Evolutionary conservation across 202 grass and related monocot genomes (phyloP).

Genomic region (Hordeum pubiflorum): DNA sequence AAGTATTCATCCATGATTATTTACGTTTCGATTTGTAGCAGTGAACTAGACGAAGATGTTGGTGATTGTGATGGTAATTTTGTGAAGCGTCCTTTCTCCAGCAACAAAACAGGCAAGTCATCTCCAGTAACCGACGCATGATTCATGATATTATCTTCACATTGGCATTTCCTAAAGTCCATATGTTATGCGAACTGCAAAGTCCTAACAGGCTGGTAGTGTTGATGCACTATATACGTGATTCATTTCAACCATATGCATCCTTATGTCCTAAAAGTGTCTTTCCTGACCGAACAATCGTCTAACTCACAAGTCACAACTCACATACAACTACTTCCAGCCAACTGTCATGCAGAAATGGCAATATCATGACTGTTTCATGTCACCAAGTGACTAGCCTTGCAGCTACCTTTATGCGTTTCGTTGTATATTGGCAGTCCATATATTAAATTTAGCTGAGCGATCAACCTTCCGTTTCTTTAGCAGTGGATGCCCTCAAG

Average conservation of each 20-base stretch:
- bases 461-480: not conserved
- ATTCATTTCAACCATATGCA: not conserved
- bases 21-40: constrained; percentile 17
- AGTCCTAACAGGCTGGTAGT: not conserved
- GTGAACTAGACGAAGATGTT: constrained; percentile 36
- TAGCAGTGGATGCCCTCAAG: constrained; percentile 12
- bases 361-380: not conserved
- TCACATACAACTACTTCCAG: not conserved
- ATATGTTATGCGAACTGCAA: not conserved
- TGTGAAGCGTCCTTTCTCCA: constrained; percentile 17
- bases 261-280: not conserved
- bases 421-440: not conserved
- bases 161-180: not conserved
- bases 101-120: constrained; percentile 30
- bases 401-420: not conserved
- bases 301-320: not conserved
- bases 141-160: not conserved
- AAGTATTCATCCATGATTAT: not conserved
- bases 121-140: not conserved
- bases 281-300: not conserved
- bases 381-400: not conserved
- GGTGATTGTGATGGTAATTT: constrained; percentile 30
- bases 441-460: constrained; percentile 3
- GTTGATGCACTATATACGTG: not conserved
- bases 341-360: not conserved